phyloP scores from a whole-genome alignment of 768 basidiomycete genomes.

The Leccinum pellstonianum region DNA sequence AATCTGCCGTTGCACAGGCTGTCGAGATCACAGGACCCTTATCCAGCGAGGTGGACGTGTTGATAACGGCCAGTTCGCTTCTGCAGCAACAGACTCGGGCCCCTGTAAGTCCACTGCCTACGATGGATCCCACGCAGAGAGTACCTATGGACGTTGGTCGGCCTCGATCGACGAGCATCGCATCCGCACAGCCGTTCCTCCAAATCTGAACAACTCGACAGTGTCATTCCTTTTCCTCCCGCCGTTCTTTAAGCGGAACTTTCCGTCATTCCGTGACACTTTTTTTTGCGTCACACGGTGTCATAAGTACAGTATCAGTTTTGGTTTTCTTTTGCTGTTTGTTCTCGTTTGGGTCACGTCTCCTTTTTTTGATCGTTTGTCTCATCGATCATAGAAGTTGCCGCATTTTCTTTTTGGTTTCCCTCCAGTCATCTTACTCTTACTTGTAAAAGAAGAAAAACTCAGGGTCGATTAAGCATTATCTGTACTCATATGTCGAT shows the following conservation, averaged over 20 bases:
- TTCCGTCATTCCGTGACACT: slow-evolving; percentile 17
- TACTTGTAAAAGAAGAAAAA: slow-evolving; percentile 23
- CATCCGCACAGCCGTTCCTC: slow-evolving; percentile 27
- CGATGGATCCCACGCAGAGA: slow-evolving; percentile 28
- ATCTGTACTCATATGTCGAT: slow-evolving; percentile 35
- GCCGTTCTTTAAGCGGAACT: slow-evolving; percentile 28
- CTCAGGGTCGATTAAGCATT: slow-evolving; percentile 32
- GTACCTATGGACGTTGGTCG: slow-evolving; percentile 32
- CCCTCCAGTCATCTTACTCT: slow-evolving; percentile 11
- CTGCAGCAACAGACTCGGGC: slow-evolving; percentile 44
- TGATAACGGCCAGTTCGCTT: slow-evolving; percentile 64
- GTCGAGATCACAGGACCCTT: slow-evolving; percentile 72
- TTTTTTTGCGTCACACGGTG: slow-evolving; percentile 18
- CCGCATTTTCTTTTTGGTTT: slow-evolving; percentile 17
- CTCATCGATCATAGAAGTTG: slow-evolving; percentile 32
- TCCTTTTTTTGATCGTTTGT: slow-evolving; percentile 24
- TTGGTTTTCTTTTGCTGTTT: slow-evolving; percentile 23
- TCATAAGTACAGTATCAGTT: slow-evolving; percentile 18
- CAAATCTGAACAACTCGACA: slow-evolving; percentile 21
- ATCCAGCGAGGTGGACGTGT: slow-evolving; percentile 78
- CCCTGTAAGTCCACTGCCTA: slow-evolving; percentile 27
- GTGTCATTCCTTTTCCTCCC: slow-evolving; percentile 24
- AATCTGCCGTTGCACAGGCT: slow-evolving; percentile 79
- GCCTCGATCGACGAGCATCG: slow-evolving; percentile 36
- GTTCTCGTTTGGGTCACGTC: slow-evolving; percentile 22